These are phyloP conservation scores for Magnusiomyces paraingens DNA, from an alignment of 1,139 yeast genomes.

Conservation along the genomic window DNA sequence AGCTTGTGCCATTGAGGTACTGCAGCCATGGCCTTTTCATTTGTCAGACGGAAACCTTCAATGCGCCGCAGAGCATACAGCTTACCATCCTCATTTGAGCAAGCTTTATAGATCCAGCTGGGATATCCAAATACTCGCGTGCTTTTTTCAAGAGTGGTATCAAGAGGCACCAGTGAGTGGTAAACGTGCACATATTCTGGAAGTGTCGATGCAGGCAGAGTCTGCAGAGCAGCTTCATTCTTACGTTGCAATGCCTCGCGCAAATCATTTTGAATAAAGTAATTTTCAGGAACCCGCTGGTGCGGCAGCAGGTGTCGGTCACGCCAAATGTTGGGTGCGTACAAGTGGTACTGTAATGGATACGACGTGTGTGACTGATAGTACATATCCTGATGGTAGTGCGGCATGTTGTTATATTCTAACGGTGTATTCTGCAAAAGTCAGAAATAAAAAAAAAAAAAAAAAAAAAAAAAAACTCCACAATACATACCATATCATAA, in stretches of 20 bases:
- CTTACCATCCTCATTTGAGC: conserved; percentile 71
- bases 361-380: conserved; percentile 27
- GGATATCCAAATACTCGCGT: conserved; percentile 55
- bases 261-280: conserved; percentile 67
- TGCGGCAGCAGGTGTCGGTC: conserved; percentile 48
- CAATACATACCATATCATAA: background rate
- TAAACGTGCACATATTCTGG: conserved; percentile 78
- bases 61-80: conserved; percentile 71
- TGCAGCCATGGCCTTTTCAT: conserved; percentile 49
- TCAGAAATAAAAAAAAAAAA: background rate
- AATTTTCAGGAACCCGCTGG: conserved; percentile 59
- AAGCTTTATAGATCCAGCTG: conserved; percentile 69
- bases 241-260: conserved; percentile 66
- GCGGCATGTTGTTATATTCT: conserved; percentile 3
- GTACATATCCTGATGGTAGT: conserved; percentile 11
- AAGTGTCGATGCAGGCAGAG: conserved; percentile 52
- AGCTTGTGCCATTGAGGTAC: conserved; percentile 50
- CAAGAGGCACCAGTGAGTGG: conserved; percentile 83
- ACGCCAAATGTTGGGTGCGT: conserved; percentile 84
- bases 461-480: background rate
- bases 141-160: conserved; percentile 48
- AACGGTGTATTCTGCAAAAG: background rate
- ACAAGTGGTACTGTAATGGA: conserved; percentile 79
- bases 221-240: conserved; percentile 76
- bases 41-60: conserved; percentile 53